A percentile compares a stretch with the other conserved stretches of the same genome.
Conservation (phyloP, 768 basidiomycete genomes). For the Serendipita sp. region DNA sequence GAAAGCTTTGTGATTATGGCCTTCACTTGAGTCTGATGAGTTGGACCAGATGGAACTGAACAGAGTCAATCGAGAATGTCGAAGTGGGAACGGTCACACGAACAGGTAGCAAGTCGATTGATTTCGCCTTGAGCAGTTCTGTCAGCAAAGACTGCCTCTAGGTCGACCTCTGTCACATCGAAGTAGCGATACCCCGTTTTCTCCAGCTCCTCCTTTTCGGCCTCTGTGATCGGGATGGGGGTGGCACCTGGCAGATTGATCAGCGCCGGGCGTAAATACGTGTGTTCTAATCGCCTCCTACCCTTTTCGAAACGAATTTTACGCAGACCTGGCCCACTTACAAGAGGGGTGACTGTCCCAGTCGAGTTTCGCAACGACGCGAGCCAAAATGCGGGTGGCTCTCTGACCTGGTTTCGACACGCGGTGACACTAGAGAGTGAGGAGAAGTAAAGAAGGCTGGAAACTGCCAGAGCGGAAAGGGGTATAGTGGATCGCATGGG, state of each 20-base stretch:
- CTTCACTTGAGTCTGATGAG: constrained; percentile 8
- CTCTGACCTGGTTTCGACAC: background rate
- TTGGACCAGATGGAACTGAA: constrained; percentile 5
- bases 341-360: background rate
- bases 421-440: no score
- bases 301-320: constrained; percentile 2
- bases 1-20: constrained; percentile 7
- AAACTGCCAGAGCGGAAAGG: background rate
- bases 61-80: background rate
- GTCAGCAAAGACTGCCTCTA: background rate
- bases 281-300: background rate
- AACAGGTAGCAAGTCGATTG: background rate
- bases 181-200: background rate
- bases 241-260: background rate
- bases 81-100: background rate
- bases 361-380: constrained; percentile 2
- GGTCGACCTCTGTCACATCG: constrained; percentile 8
- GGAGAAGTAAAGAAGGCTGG: background rate
- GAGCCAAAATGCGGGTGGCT: background rate
- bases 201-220: constrained; percentile 7
- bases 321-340: background rate
- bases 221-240: constrained; percentile 5
- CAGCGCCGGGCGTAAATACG: no score
- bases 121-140: background rate
- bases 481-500: background rate